Conservation (phyloP, 2,329 filamentous ascomycete species). For the Clarireedia homoeocarpa region DNA sequence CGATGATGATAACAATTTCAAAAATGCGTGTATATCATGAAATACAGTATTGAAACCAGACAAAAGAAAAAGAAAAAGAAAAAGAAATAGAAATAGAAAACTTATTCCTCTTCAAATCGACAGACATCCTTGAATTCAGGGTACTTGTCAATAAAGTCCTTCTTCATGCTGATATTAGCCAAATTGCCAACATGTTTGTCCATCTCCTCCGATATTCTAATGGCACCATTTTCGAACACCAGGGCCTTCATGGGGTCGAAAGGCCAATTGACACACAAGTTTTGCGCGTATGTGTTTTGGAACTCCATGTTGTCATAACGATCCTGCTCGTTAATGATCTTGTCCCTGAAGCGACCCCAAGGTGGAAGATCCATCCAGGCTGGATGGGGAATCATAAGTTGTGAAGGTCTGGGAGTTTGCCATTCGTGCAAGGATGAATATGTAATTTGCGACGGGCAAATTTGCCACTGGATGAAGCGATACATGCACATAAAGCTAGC, state of each 20-base stretch:
- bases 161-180: slow-evolving; percentile 25
- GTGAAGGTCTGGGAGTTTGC: slow-evolving; percentile 17
- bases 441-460: slow-evolving; percentile 12
- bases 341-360: slow-evolving; percentile 30
- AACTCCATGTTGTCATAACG: slow-evolving; percentile 32
- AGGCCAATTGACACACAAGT: slow-evolving; percentile 24
- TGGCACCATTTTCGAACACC: slow-evolving; percentile 21
- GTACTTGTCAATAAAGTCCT: slow-evolving; percentile 25
- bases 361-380: slow-evolving; percentile 28
- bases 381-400: slow-evolving; percentile 29
- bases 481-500: slow-evolving; percentile 29
- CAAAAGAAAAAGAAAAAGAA: too few species aligned
- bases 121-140: slow-evolving; percentile 26
- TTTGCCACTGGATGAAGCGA: slow-evolving; percentile 26
- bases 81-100: too few species aligned
- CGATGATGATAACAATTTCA: too few species aligned
- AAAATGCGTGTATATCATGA: too few species aligned
- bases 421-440: slow-evolving; percentile 20
- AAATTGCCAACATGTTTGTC: slow-evolving; percentile 23
- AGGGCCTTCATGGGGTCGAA: slow-evolving; percentile 22
- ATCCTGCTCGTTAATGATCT: slow-evolving; percentile 30
- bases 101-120: slow-evolving; percentile 20
- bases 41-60: too few species aligned
- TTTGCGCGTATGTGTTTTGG: slow-evolving; percentile 23
- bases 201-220: slow-evolving; percentile 19